phyloP scores from a whole-genome alignment of 371 early-diverging fungal species.

The Syncephalis plumigaleata region DNA sequence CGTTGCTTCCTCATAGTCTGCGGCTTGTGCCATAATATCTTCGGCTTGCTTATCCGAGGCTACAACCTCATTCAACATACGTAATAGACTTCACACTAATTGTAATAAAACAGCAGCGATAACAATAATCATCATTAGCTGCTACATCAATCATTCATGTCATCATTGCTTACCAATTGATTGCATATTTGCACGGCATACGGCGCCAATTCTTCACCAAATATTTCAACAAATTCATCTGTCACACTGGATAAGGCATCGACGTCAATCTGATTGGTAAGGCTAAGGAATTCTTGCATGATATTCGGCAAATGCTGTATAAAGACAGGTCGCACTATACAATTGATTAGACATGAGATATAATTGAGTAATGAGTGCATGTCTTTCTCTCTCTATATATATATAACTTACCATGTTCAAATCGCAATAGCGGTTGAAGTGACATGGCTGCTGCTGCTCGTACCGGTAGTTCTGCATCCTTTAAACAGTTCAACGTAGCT shows the following conservation, averaged over 20 bases:
- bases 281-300: slow-evolving; percentile 60
- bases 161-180: slow-evolving; percentile 28
- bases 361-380: not conserved
- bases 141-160: not conserved
- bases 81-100: slow-evolving; percentile 45
- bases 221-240: slow-evolving; percentile 78
- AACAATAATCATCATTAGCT: not conserved
- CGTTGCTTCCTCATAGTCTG: slow-evolving; percentile 18
- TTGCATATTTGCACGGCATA: slow-evolving; percentile 73
- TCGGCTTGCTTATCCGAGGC: slow-evolving; percentile 14
- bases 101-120: slow-evolving; percentile 16
- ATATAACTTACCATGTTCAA: slow-evolving; percentile 26
- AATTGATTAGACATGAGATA: not conserved
- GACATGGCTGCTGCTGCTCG: slow-evolving; percentile 68
- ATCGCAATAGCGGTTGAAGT: slow-evolving; percentile 51
- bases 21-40: slow-evolving; percentile 15
- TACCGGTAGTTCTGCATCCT: slow-evolving; percentile 68
- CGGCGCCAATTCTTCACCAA: slow-evolving; percentile 70
- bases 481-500: slow-evolving; percentile 35
- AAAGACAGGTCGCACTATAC: slow-evolving; percentile 42
- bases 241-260: slow-evolving; percentile 74
- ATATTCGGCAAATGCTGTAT: slow-evolving; percentile 57
- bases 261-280: slow-evolving; percentile 80
- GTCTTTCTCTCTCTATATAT: no score
- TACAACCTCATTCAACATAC: slow-evolving; percentile 51